phyloP scores from a whole-genome alignment of 441 rosid genomes.

The Flueggea neowawraea region DNA sequence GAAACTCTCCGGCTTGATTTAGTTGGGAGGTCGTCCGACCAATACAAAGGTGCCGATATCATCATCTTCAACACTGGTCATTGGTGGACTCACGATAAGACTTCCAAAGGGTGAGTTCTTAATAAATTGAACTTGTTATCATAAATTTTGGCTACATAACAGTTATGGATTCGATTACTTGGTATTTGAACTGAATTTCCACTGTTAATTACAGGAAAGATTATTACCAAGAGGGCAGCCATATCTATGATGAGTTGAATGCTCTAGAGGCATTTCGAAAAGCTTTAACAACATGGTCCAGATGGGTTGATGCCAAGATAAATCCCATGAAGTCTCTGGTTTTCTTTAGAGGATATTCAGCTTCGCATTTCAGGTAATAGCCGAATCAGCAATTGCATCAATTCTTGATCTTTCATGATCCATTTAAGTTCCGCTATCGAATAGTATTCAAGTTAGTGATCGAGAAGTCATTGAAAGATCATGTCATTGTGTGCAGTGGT shows the following conservation, averaged over 20 bases:
- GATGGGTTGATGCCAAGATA: constrained; percentile 82
- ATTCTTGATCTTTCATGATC: neutral
- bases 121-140: neutral
- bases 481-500: constrained; percentile 40
- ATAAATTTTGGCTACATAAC: neutral
- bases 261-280: constrained; percentile 84
- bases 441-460: too few relatives aligned
- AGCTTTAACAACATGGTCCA: constrained; percentile 88
- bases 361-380: constrained; percentile 78
- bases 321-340: constrained; percentile 61
- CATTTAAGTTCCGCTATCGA: too few relatives aligned
- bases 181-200: neutral
- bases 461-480: too few relatives aligned
- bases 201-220: constrained; percentile 54
- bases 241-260: constrained; percentile 63
- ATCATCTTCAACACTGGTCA: constrained; percentile 93
- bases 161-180: neutral
- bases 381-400: neutral
- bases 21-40: constrained; percentile 60
- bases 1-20: constrained; percentile 87
- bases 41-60: constrained; percentile 67
- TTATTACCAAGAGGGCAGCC: constrained; percentile 92
- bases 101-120: constrained; percentile 70
- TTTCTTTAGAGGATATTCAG: constrained; percentile 90
- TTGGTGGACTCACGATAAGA: constrained; percentile 99